Evolutionary conservation across 2,329 filamentous ascomycete species (phyloP).

Genomic region (Thielaviopsis ethacetica): DNA sequence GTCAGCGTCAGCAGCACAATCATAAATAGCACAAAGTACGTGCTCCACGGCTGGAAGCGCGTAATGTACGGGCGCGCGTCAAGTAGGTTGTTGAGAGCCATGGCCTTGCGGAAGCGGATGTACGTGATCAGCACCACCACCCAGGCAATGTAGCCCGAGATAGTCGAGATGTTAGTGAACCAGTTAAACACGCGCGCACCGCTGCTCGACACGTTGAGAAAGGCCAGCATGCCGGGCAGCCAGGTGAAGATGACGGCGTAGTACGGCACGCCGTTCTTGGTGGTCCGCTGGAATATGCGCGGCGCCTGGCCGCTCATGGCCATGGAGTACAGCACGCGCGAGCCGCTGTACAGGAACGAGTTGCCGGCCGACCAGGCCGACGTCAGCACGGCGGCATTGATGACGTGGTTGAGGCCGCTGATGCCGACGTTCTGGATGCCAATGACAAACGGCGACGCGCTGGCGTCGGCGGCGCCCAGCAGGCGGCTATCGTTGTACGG

Average conservation of each 20-base stretch:
- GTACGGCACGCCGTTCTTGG: conserved; percentile 43
- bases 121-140: conserved; percentile 41
- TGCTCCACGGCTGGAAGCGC: conserved; percentile 43
- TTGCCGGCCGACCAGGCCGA: conserved; percentile 48
- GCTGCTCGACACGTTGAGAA: conserved; percentile 48
- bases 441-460: conserved; percentile 46
- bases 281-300: conserved; percentile 40
- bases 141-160: conserved; percentile 44
- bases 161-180: conserved; percentile 55
- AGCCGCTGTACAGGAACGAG: conserved; percentile 49
- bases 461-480: conserved; percentile 39
- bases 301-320: conserved; percentile 52
- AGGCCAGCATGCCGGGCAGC: conserved; percentile 48
- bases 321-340: conserved; percentile 54
- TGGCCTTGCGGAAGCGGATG: conserved; percentile 41
- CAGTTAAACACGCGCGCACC: conserved; percentile 51
- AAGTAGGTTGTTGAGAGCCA: conserved; percentile 34
- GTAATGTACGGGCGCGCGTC: conserved; percentile 35
- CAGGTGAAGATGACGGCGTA: conserved; percentile 35
- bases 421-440: conserved; percentile 53
- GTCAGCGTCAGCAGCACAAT: conserved; percentile 50
- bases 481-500: conserved; percentile 49
- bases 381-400: conserved; percentile 52
- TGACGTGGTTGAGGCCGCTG: conserved; percentile 43
- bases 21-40: conserved; percentile 40